These are phyloP conservation scores for Allium fistulosum DNA, from an alignment of 106 monocot species.

Conservation along the genomic window DNA sequence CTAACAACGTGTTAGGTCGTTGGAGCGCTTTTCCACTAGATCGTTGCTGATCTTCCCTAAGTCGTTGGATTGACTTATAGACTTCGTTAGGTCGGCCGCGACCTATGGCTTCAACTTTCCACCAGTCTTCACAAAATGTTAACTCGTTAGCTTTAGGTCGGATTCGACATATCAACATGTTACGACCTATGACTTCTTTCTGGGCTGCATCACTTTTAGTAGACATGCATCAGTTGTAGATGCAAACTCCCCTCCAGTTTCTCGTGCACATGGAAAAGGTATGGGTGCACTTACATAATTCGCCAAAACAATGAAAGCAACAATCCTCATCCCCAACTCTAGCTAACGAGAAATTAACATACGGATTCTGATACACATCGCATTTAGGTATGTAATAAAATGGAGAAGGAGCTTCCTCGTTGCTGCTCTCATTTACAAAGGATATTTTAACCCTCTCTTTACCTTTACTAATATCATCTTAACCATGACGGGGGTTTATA, in stretches of 20 bases:
- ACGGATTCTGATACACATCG: constrained; percentile 62
- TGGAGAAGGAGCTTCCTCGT: constrained; percentile 26
- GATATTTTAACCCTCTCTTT: constrained; percentile 63
- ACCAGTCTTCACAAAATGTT: no score
- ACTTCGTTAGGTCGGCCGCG: no score
- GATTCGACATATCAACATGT: no score
- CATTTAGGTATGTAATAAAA: constrained; percentile 66
- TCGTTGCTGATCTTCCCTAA: no score
- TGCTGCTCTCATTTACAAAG: constrained; percentile 32
- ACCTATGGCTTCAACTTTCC: no score
- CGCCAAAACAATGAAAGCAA: constrained; percentile 60
- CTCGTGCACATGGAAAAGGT: constrained; percentile 73
- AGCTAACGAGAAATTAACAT: constrained; percentile 75
- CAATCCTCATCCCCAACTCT: constrained; percentile 85
- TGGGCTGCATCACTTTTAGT: no score
- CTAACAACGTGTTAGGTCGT: no score
- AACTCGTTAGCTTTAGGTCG: no score
- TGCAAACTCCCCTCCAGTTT: constrained; percentile 78
- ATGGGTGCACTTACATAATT: constrained; percentile 54
- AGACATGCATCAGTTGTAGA: constrained; percentile 45
- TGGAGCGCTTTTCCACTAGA: no score
- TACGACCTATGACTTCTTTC: no score
- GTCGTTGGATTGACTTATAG: no score
- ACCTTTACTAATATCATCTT: constrained; percentile 59
- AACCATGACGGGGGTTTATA: constrained; percentile 27